phyloP scores from a whole-genome alignment of 495 filamentous ascomycete species.

The Tirmania nivea region DNA sequence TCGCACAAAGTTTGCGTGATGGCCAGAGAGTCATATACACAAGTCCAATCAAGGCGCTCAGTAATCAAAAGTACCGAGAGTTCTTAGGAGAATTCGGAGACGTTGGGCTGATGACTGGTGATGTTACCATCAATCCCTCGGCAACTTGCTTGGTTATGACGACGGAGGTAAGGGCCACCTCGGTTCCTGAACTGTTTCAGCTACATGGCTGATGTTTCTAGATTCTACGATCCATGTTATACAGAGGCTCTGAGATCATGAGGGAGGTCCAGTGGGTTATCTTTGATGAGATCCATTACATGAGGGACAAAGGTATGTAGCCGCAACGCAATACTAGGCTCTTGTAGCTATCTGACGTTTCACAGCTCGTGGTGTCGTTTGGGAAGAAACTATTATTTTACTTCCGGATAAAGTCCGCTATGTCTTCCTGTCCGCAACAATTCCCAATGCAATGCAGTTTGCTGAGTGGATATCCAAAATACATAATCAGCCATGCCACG shows the following conservation, averaged over 20 bases:
- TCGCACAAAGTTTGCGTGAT: conserved; percentile 86
- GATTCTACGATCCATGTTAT: conserved; percentile 96
- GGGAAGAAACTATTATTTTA: conserved; percentile 97
- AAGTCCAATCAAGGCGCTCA: conserved; percentile 93
- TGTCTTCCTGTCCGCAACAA: conserved; percentile 95
- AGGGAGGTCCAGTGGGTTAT: conserved; percentile 94
- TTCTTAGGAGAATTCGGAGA: conserved; percentile 90
- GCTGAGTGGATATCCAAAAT: conserved; percentile 97
- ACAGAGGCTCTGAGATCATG: conserved; percentile 97
- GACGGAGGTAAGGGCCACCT: conserved; percentile 38
- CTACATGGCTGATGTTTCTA: conserved; percentile 7
- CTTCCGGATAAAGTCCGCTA: conserved; percentile 95
- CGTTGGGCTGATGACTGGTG: conserved; percentile 94
- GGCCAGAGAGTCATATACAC: conserved; percentile 99
- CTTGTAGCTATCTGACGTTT: conserved; percentile 2
- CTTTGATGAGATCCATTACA: conserved; percentile 97
- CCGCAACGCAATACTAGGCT: neutral
- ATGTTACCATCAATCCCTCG: conserved; percentile 97
- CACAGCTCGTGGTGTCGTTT: conserved; percentile 70
- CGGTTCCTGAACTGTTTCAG: neutral
- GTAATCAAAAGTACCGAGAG: conserved; percentile 96
- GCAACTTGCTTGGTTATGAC: conserved; percentile 98
- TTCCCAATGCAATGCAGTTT: conserved; percentile 97
- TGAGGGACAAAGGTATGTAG: conserved; percentile 55
- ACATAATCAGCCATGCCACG: conserved; percentile 88